Percentiles rank a stretch among this genome's conserved stretches.
These are phyloP conservation scores for Cystobasidiaceae sp. DNA, from an alignment of 1,284 basidiomycete species.

Conservation along the genomic window DNA sequence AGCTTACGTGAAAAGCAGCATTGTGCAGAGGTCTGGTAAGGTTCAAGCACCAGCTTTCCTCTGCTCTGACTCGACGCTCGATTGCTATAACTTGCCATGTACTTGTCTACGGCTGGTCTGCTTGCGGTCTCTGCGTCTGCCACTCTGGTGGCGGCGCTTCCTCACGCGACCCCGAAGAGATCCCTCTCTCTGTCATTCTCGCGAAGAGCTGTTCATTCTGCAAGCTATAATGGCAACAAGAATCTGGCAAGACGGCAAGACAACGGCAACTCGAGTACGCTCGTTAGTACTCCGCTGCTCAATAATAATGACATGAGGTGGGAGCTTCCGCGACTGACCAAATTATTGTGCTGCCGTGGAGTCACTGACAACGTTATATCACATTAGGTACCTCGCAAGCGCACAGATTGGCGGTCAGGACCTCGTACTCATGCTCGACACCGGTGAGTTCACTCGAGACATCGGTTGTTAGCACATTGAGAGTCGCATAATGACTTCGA, in stretches of 20 bases:
- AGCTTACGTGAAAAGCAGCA: no score
- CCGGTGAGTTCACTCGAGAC: neutral
- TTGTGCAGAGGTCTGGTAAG: no score
- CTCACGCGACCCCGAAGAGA: neutral
- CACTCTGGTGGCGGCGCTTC: neutral
- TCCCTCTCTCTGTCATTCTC: neutral
- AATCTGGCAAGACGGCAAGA: neutral
- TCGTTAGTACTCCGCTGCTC: neutral
- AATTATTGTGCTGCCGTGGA: neutral
- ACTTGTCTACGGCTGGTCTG: neutral
- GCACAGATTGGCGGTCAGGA: constrained; percentile 3
- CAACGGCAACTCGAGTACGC: neutral
- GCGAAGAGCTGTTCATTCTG: neutral
- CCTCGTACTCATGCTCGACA: constrained; percentile 6
- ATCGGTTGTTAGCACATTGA: no score
- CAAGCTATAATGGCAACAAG: neutral
- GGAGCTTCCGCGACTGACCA: neutral
- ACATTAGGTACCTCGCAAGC: neutral
- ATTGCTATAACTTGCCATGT: no score
- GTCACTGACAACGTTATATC: neutral
- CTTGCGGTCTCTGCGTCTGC: neutral
- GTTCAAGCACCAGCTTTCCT: no score
- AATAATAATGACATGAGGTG: neutral
- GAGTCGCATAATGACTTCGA: neutral
- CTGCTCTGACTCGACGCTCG: no score